Conservation (phyloP, 2,329 filamentous ascomycete genomes). For the Bipolaris cookei region DNA sequence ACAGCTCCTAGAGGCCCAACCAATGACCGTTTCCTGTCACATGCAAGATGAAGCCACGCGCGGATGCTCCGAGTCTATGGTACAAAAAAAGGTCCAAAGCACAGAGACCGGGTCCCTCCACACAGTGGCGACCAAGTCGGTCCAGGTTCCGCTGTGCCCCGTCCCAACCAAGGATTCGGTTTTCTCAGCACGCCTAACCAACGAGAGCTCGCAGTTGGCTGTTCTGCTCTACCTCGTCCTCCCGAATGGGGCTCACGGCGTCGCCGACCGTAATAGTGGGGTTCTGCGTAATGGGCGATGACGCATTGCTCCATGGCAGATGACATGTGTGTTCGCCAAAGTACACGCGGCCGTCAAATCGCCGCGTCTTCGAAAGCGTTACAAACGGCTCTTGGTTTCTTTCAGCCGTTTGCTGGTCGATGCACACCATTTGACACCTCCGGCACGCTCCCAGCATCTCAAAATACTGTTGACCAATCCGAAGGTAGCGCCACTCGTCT, state of each 20-base stretch:
- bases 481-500: slow-evolving; percentile 74
- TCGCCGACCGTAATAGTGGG: slow-evolving; percentile 51
- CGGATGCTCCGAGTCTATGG: slow-evolving; percentile 30
- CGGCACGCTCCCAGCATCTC: slow-evolving; percentile 82
- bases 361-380: slow-evolving; percentile 84
- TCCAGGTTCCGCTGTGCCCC: slow-evolving; percentile 28
- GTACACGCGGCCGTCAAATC: slow-evolving; percentile 81
- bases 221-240: slow-evolving; percentile 38
- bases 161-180: slow-evolving; percentile 9
- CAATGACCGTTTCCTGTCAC: slow-evolving; percentile 31
- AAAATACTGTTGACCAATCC: slow-evolving; percentile 69
- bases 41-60: slow-evolving; percentile 39
- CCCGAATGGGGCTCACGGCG: slow-evolving; percentile 38
- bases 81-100: slow-evolving; percentile 21
- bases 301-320: slow-evolving; percentile 34
- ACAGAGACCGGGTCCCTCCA: slow-evolving; percentile 11
- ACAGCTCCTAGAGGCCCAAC: slow-evolving; percentile 21
- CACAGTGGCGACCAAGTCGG: slow-evolving; percentile 6
- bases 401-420: slow-evolving; percentile 81
- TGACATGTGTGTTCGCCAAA: slow-evolving; percentile 79
- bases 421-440: slow-evolving; percentile 94
- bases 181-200: slow-evolving; percentile 24
- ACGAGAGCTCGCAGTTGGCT: slow-evolving; percentile 33
- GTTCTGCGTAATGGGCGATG: slow-evolving; percentile 38
- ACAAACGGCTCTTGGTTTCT: slow-evolving; percentile 85